Percentiles rank a stretch among this genome's conserved stretches.
phyloP scores from a whole-genome alignment of 169 alveolate species.

The Plasmodium berghei region DNA sequence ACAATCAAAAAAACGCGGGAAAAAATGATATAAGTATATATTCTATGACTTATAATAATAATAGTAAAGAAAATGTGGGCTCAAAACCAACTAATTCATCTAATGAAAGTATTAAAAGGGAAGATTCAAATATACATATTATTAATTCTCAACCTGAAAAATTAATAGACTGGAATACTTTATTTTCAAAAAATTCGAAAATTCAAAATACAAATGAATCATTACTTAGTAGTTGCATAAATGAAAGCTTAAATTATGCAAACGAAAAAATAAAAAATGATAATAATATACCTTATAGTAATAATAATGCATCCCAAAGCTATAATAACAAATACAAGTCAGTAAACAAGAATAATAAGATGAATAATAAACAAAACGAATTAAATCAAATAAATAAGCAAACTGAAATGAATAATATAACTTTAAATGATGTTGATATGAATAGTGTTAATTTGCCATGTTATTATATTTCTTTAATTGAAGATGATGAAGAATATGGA shows the following conservation, averaged over 20 bases:
- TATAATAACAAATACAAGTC: background rate
- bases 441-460: slow-evolving; percentile 8
- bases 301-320: slow-evolving; percentile 5
- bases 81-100: background rate
- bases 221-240: slow-evolving; percentile 37
- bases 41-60: background rate
- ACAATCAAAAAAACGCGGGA: background rate
- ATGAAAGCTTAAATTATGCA: slow-evolving; percentile 14
- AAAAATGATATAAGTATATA: background rate
- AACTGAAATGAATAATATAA: background rate
- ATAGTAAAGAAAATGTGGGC: slow-evolving; percentile 2
- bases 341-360: background rate
- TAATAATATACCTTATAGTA: background rate
- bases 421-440: background rate
- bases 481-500: slow-evolving; percentile 73
- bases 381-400: slow-evolving; percentile 3
- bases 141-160: slow-evolving; percentile 43
- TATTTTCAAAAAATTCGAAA: slow-evolving; percentile 43
- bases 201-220: slow-evolving; percentile 11
- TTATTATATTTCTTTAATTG: slow-evolving; percentile 45
- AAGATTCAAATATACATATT: slow-evolving; percentile 17
- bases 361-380: slow-evolving; percentile 14
- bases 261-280: slow-evolving; percentile 20
- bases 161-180: slow-evolving; percentile 75
- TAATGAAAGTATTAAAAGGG: slow-evolving; percentile 45